Evolutionary conservation across 768 basidiomycete genomes (phyloP), one percentile per base, ranked within the genome.

Genomic region (Roridomyces roridus): DNA sequence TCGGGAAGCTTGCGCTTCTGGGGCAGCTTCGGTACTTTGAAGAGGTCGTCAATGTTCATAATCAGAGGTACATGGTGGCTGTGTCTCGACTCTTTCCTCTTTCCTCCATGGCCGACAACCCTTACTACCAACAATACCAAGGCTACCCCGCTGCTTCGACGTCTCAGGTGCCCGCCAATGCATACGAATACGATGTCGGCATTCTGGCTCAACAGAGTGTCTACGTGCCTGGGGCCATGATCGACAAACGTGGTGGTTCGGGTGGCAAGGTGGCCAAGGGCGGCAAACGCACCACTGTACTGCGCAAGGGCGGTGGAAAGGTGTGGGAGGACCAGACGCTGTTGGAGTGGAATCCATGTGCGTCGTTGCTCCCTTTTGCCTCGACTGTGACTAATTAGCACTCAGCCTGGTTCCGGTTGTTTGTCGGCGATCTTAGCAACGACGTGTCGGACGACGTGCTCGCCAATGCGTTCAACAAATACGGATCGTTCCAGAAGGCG

Each of bases 241-340:
- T 91, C 42, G 92, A 94, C 67, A 92, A 92, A 68, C 85, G 89
- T 43, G 90, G 92, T 26, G 91, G 92, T 11, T 84, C 92, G 3
- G 91, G 91, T 43, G 91, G 92, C 4, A 92, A 92, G 70, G 76
- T 93, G 42, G 89, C 89, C 0, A 94, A 94, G 70, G 93, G 93
- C 45, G 91, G 92, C 37, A 97, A 98, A 76, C 79, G 96, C 58
- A 89, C 87, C 44, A 99, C 97, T 4, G 97, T 99, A 10, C 74
- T 99, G 44, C 82, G 97, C 48, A 98, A 98, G 74, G 96, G 96
- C 6, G 96, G 84, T 50, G 97, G 97, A 29, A 96, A 94, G 76
- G 88, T 92, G 21, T 99, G 97, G 97, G 97, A 99, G 72, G 97
- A 99, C 71, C 94, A 94, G 74, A 97, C 94, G 4, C 78, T 99